Evolutionary conservation across 192 early-diverging fungal species (phyloP), one percentile per base, ranked within the genome.

Genomic region (Coemansia guatemalensis): DNA sequence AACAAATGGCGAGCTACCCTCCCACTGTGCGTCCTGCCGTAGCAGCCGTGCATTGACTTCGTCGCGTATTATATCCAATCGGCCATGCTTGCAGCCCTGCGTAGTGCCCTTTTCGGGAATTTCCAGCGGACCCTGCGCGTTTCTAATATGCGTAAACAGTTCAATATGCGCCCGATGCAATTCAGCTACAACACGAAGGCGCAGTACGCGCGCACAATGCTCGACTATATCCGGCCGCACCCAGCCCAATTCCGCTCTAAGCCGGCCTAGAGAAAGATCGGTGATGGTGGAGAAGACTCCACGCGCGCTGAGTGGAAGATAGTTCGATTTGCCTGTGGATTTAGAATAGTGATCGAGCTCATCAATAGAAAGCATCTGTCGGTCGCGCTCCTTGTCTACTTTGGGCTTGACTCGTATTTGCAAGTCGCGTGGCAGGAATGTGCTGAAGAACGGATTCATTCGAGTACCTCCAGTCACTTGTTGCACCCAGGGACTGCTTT

Each of bases 11-110:
- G 71, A 73, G 23, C 22, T 3, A 1, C 44, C 58, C 0, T 22
- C 18, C 76, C 76, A 79, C 48, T 50, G 51, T 0, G 76, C 52
- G 35, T 79, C 76, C 64, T 79, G 76, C n/a, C 53, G 23, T 20
- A 48, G 12, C 2, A 74, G 25, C 2, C 76, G 62, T 5, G 35
- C 33, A 3, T 30, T 27, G 12, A 62, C 61, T 20, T 63, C 61
- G n/a, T 49, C 25, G 2, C 76, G 53, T 11, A 70, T 62, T 1
- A 56, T 20, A 22, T 74, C 68, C 21, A 73, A 29, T 12, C 71
- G 23, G 33, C 58, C 56, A 3, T n/a, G 49, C n/a, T 30, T 56
- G 2, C 21, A 23, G 44, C 47, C 50, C 17, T 49, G n/a, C 2
- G 22, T 61, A 8, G 54, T 33, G 1, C 70, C 59, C 23, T 50